phyloP scores from a whole-genome alignment of 352 stramenopile species.

The Pythium insidiosum region DNA sequence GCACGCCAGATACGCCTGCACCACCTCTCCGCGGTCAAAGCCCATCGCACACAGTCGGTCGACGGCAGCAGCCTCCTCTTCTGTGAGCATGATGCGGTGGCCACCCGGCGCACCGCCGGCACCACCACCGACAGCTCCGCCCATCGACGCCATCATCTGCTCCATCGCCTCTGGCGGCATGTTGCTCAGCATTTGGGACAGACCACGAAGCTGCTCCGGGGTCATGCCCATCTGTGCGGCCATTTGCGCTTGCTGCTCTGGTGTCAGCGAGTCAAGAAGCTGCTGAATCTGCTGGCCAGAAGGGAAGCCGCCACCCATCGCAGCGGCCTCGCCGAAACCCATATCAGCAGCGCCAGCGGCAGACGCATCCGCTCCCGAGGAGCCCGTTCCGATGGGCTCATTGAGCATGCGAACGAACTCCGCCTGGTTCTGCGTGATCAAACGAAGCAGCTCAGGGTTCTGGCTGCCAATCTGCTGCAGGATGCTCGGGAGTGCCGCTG shows the following conservation, averaged over 20 bases:
- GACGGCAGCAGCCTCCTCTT: slow-evolving; percentile 73
- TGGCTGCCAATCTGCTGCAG: slow-evolving; percentile 82
- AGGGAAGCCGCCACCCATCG: slow-evolving; percentile 44
- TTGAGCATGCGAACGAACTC: slow-evolving; percentile 87
- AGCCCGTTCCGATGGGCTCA: slow-evolving; percentile 62
- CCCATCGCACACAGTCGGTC: slow-evolving; percentile 80
- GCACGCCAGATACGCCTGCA: slow-evolving; percentile 97
- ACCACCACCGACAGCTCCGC: slow-evolving; percentile 31
- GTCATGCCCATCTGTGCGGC: slow-evolving; percentile 83
- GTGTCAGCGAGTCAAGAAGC: slow-evolving; percentile 64
- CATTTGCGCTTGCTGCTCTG: slow-evolving; percentile 76
- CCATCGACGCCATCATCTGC: slow-evolving; percentile 84
- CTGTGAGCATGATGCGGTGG: slow-evolving; percentile 68
- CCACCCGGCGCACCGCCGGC: slow-evolving; percentile 32
- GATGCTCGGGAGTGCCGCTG: slow-evolving; percentile 60
- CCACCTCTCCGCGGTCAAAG: slow-evolving; percentile 88
- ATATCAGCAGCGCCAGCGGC: slow-evolving; percentile 13
- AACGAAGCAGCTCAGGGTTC: slow-evolving; percentile 73
- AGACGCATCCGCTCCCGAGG: slow-evolving; percentile 14
- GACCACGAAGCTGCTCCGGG: slow-evolving; percentile 72
- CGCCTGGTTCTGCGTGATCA: slow-evolving; percentile 84
- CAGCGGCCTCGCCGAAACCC: slow-evolving; percentile 33
- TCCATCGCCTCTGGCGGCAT: slow-evolving; percentile 74
- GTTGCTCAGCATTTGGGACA: slow-evolving; percentile 85
- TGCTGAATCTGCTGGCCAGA: slow-evolving; percentile 80